Evolutionary conservation across 192 early-diverging fungal species (phyloP), one percentile per base, ranked within the genome.

Genomic region (Umbelopsis sp.): DNA sequence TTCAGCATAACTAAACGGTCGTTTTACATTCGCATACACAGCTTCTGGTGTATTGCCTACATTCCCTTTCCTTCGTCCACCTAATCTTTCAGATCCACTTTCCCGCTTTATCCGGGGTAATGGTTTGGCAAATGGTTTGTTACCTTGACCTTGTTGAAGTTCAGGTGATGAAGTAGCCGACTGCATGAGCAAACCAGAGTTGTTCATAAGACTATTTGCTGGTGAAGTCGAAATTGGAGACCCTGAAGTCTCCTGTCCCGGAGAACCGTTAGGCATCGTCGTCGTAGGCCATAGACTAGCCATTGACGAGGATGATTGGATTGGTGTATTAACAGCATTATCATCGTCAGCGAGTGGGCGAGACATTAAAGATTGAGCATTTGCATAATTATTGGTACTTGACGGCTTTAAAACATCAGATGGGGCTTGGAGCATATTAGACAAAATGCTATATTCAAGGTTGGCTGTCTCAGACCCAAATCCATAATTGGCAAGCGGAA

Each of bases 381-480:
- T 41, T 61, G 55, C 55, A 61, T 33, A 61, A 61, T 61, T 61
- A 61, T 61, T 61, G 30, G 55, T 61, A 35, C 33, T 25, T 61
- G 55, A 5, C 1, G 48, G 18, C n/a, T 61, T 61, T 61, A 61
- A 61, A 27, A 61, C 55, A 35, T 61, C 55, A 16, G 85, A 74
- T n/a, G 86, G 82, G 49, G 87, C 84, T 35, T 86, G 79, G n/a
- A 97, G 84, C 94, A 97, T 97, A 70, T 87, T 93, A 3, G 92
- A 93, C 22, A 97, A 78, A 45, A 97, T 91, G 2, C 91, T 88
- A 73, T 95, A 95, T 79, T 98, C 96, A 37, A 94, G 84, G 71
- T 93, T 97, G 69, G 91, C 86, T 33, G 92, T 82, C 61, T 93
- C 93, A 4, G 96, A 98, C 27, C 93, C 93, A 84, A 98, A 98